Base-by-base conservation (phyloP, 2,329 filamentous ascomycete species). In the Cercospora zeae-maydis region DNA sequence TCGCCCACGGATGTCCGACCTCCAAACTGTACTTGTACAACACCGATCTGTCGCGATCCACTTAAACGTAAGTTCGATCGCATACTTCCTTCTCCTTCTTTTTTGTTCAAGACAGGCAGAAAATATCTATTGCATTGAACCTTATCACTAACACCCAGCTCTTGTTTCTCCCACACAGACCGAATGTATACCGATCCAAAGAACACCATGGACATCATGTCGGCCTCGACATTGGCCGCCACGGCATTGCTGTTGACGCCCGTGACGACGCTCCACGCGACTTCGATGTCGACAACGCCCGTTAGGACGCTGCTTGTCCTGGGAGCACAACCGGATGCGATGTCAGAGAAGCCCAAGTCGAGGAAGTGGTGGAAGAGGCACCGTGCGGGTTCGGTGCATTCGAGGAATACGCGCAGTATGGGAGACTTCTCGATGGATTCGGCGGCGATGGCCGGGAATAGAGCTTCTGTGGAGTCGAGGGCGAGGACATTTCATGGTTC, bases 291-390 rank as follows among this genome's bases (percentile, higher is more conserved):
- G 24, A 47, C 30, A 3, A 34, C 30, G 9, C 56, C 56, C 4
- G 21, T 59, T 0, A 24, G 56, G 21, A 36, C 24, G 19, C 42
- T 59, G 6, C 5, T 59, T 0, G 42, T 59, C 21, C 56, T 49
- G 11, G 30, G 42, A 4, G 56, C 42, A 49, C 39, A 49, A 36
- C 13, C 9, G 14, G 30, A 42, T 27, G 31, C 31, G 10, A 42
- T 11, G 10, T 33, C 42, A 16, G n/a, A 36, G 30, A 52, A 36
- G 27, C 14, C 53, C 19, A 49, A 31, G 8, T 30, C 56, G 6
- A 59, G 36, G 31, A 49, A 14, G n/a, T 59, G 56, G 56, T 47
- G 45, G 27, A 51, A 59, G 16, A 49, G 56, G 31, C 24, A 52
- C 31, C 9, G 47, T 14, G 24, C 24, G 11, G 47, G 27, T 13